phyloP scores from a whole-genome alignment of 2,329 filamentous ascomycete genomes.

The Colletotrichum limetticola region DNA sequence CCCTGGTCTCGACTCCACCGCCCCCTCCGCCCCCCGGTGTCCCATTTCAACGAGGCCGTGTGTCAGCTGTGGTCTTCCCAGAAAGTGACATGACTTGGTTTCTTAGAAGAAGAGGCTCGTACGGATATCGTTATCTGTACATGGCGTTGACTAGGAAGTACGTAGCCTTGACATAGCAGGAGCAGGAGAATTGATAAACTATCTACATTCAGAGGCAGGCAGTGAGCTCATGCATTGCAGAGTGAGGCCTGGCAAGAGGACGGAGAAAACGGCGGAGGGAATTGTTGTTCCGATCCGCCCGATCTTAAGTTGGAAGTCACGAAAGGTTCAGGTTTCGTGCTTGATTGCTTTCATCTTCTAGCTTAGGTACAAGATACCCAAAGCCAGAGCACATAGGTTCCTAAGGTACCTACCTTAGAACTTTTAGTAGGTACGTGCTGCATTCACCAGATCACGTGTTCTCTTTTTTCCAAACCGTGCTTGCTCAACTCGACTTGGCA shows the following conservation, averaged over 20 bases:
- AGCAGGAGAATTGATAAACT: neutral
- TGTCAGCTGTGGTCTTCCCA: neutral
- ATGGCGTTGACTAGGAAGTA: neutral
- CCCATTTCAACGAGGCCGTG: neutral
- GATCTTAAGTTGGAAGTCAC: no score
- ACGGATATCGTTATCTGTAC: neutral
- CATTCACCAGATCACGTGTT: neutral
- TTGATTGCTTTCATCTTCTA: no score
- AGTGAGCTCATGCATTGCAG: no score
- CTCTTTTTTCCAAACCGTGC: neutral
- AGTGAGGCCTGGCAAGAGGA: neutral
- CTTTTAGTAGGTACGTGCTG: neutral
- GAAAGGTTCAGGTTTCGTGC: no score
- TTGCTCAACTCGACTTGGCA: neutral
- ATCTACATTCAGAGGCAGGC: neutral
- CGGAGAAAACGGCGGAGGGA: no score
- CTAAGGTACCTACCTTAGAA: no score
- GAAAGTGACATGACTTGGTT: neutral
- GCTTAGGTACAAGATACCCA: no score
- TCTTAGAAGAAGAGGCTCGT: neutral
- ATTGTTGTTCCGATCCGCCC: no score
- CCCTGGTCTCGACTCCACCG: neutral
- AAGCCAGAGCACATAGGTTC: no score
- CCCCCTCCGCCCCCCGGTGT: neutral
- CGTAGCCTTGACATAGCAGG: neutral